A percentile compares a stretch with the other conserved stretches of the same genome.
These are phyloP conservation scores for Phytophthora fragariae DNA, from an alignment of 352 stramenopile species.

Conservation along the genomic window DNA sequence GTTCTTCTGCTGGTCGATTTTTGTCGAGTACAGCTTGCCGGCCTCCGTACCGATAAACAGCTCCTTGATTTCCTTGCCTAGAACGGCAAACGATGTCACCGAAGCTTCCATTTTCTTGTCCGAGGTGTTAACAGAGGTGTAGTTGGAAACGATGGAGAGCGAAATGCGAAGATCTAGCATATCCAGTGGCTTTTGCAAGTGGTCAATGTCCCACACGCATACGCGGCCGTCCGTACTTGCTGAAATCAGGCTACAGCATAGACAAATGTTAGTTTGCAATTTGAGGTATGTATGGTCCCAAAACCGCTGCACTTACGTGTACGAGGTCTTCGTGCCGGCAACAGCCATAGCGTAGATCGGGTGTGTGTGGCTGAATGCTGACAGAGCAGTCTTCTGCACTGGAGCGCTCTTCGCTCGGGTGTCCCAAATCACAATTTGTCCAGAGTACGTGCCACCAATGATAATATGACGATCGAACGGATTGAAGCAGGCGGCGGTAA, in stretches of 20 bases:
- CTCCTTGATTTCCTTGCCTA: constrained; percentile 85
- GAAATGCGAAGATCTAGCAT: constrained; percentile 87
- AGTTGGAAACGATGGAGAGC: constrained; percentile 83
- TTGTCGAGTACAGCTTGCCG: constrained; percentile 81
- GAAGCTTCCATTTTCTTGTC: constrained; percentile 90
- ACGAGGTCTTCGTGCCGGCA: constrained; percentile 82
- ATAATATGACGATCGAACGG: constrained; percentile 89
- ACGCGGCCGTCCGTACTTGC: constrained; percentile 89
- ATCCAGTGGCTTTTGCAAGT: constrained; percentile 84
- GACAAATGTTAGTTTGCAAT: constrained; percentile 3
- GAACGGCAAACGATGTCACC: constrained; percentile 83
- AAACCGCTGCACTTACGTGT: constrained; percentile 60
- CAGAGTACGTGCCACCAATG: constrained; percentile 87
- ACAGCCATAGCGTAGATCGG: constrained; percentile 90
- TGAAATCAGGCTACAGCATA: constrained; percentile 70
- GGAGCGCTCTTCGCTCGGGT: constrained; percentile 82
- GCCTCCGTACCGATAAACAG: constrained; percentile 88
- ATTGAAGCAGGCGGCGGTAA: constrained; percentile 89
- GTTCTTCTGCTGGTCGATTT: constrained; percentile 78
- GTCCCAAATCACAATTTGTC: constrained; percentile 90
- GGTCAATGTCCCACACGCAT: constrained; percentile 87
- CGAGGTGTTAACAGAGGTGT: constrained; percentile 64
- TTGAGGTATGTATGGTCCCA: constrained; percentile 5
- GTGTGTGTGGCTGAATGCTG: constrained; percentile 84
- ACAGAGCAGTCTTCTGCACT: constrained; percentile 87